Evolutionary conservation across 2,329 filamentous ascomycete genomes (phyloP).

Genomic region (Cercospora canescens): DNA sequence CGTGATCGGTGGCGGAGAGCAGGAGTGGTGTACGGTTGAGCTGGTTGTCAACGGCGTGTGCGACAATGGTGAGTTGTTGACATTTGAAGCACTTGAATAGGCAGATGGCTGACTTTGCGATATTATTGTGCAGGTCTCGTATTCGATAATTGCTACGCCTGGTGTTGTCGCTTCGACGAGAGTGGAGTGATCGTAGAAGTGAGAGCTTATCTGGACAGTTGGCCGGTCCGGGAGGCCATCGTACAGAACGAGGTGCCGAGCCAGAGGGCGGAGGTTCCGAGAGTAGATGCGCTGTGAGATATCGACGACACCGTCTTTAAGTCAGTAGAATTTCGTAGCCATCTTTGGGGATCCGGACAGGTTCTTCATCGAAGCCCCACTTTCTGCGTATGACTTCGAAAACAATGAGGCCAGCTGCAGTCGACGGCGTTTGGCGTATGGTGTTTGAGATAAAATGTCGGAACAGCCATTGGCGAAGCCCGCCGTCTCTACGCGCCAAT

Average conservation of each 20-base stretch:
- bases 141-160: slow-evolving; percentile 24
- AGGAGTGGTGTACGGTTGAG: slow-evolving; percentile 23
- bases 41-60: slow-evolving; percentile 18
- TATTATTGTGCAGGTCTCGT: slow-evolving; percentile 14
- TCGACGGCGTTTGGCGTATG: slow-evolving; percentile 73
- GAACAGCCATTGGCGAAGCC: slow-evolving; percentile 65
- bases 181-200: slow-evolving; percentile 21
- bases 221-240: slow-evolving; percentile 22
- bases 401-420: slow-evolving; percentile 73
- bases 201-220: slow-evolving; percentile 23
- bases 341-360: slow-evolving; percentile 65
- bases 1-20: slow-evolving; percentile 22
- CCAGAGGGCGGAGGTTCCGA: slow-evolving; percentile 17
- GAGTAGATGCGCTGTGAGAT: background rate
- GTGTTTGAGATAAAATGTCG: slow-evolving; percentile 72
- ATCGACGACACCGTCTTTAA: slow-evolving; percentile 30
- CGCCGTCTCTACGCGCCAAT: slow-evolving; percentile 60
- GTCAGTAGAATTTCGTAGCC: slow-evolving; percentile 70
- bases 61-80: slow-evolving; percentile 15
- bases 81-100: too few species aligned
- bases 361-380: slow-evolving; percentile 64
- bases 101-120: background rate
- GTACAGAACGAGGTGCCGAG: slow-evolving; percentile 17
- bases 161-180: slow-evolving; percentile 22
- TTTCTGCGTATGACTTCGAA: slow-evolving; percentile 75